Evolutionary conservation across 805 yeast species (phyloP).

Genomic region (Candida sonorensis): DNA sequence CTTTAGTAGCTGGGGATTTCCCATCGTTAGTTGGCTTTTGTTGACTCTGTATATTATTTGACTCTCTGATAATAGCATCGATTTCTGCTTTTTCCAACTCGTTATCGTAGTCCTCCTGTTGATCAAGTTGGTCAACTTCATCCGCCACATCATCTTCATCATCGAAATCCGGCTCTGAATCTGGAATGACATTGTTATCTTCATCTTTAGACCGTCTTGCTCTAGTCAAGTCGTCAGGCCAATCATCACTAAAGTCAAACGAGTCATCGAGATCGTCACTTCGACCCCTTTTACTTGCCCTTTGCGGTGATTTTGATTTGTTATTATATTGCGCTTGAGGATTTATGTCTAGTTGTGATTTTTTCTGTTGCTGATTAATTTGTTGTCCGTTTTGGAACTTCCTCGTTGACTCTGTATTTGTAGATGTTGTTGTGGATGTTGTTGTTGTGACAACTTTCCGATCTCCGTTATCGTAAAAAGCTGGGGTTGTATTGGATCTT

Average conservation of each 20-base stretch:
- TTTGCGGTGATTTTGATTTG: neutral
- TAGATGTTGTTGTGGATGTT: neutral
- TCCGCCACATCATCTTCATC: conserved; percentile 24
- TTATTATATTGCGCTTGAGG: neutral
- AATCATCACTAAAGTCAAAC: conserved; percentile 43
- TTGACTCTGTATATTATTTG: conserved; percentile 1
- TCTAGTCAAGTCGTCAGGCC: conserved; percentile 22
- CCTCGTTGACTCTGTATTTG: neutral
- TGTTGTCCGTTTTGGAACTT: too few species aligned
- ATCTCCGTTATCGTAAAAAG: too few species aligned
- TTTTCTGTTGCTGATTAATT: too few species aligned
- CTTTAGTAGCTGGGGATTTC: neutral
- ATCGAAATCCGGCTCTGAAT: conserved; percentile 23
- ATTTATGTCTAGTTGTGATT: too few species aligned
- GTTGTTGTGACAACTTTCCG: too few species aligned
- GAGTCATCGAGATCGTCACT: conserved; percentile 39
- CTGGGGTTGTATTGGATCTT: conserved; percentile 3
- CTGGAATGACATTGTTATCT: conserved; percentile 9
- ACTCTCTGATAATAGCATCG: conserved; percentile 3
- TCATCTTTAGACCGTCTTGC: neutral
- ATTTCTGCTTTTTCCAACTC: conserved; percentile 20
- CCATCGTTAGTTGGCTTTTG: neutral
- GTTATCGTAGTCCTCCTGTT: conserved; percentile 23
- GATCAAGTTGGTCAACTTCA: conserved; percentile 12
- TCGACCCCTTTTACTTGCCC: neutral